Percentiles rank a stretch among this genome's conserved stretches.
These are phyloP conservation scores for Trichoderma lentiforme DNA, from an alignment of 2,329 filamentous ascomycete species.

Conservation along the genomic window DNA sequence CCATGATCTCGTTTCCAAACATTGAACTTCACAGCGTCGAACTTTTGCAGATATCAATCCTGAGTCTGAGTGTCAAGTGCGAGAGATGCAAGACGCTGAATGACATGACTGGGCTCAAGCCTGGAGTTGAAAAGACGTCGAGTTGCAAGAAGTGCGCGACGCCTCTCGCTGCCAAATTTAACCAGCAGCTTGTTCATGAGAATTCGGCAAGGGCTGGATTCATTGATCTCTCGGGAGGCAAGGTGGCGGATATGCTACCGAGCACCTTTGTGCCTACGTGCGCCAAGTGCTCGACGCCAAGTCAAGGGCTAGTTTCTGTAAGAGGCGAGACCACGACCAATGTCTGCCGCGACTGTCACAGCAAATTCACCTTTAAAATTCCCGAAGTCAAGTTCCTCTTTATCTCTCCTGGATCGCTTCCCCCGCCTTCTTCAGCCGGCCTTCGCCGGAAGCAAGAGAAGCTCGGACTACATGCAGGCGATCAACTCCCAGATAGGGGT, in stretches of 20 bases:
- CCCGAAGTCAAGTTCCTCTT: slow-evolving; percentile 75
- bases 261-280: slow-evolving; percentile 80
- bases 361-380: slow-evolving; percentile 75
- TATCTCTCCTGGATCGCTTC: slow-evolving; percentile 55
- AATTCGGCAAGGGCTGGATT: slow-evolving; percentile 75
- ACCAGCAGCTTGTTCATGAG: slow-evolving; percentile 68
- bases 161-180: slow-evolving; percentile 52
- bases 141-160: slow-evolving; percentile 60
- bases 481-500: slow-evolving; percentile 51
- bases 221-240: slow-evolving; percentile 71
- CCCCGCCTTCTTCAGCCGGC: slow-evolving; percentile 38
- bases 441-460: slow-evolving; percentile 49
- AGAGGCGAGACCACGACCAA: slow-evolving; percentile 70
- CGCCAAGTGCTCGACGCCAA: slow-evolving; percentile 67
- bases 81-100: slow-evolving; percentile 71
- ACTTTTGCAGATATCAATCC: slow-evolving; percentile 63
- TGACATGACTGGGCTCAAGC: slow-evolving; percentile 65
- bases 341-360: slow-evolving; percentile 75
- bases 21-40: slow-evolving; percentile 76
- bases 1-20: slow-evolving; percentile 74
- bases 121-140: slow-evolving; percentile 48
- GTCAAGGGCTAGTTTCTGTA: slow-evolving; percentile 67
- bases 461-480: slow-evolving; percentile 55
- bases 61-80: slow-evolving; percentile 73
- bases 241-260: slow-evolving; percentile 71